phyloP scores from a whole-genome alignment of 2,329 filamentous ascomycete species.

The Diplocarpon mali region DNA sequence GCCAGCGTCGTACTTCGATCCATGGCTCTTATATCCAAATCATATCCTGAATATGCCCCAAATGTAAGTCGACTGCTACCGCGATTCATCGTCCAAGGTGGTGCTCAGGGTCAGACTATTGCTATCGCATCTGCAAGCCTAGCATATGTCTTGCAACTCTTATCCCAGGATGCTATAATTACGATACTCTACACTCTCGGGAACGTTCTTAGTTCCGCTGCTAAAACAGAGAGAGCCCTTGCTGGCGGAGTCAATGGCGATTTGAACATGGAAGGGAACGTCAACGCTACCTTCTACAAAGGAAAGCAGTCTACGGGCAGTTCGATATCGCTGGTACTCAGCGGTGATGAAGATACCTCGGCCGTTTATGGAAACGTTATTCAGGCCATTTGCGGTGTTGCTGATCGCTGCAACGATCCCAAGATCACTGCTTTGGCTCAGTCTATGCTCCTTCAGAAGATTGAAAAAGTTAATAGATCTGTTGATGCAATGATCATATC shows the following conservation, averaged over 20 bases:
- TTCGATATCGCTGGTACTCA: slow-evolving; percentile 65
- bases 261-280: slow-evolving; percentile 40
- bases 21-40: slow-evolving; percentile 69
- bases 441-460: slow-evolving; percentile 93
- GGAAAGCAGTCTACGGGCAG: slow-evolving; percentile 56
- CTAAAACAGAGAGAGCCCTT: slow-evolving; percentile 36
- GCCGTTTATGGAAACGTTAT: slow-evolving; percentile 79
- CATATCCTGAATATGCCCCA: slow-evolving; percentile 62
- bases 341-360: slow-evolving; percentile 67
- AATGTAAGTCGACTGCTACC: slow-evolving; percentile 70
- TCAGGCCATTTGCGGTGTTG: slow-evolving; percentile 88
- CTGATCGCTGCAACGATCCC: slow-evolving; percentile 67
- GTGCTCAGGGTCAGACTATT: slow-evolving; percentile 57
- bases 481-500: slow-evolving; percentile 81
- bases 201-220: slow-evolving; percentile 75
- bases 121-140: slow-evolving; percentile 73
- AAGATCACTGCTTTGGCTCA: slow-evolving; percentile 90
- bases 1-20: slow-evolving; percentile 70
- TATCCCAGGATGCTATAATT: slow-evolving; percentile 89
- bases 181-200: slow-evolving; percentile 94
- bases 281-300: slow-evolving; percentile 37
- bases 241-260: slow-evolving; percentile 34
- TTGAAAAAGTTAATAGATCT: slow-evolving; percentile 67
- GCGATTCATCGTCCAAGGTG: slow-evolving; percentile 77
- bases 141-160: slow-evolving; percentile 65